Base-by-base conservation (phyloP, 1,284 basidiomycete genomes). In the Testicularia cyperi region DNA sequence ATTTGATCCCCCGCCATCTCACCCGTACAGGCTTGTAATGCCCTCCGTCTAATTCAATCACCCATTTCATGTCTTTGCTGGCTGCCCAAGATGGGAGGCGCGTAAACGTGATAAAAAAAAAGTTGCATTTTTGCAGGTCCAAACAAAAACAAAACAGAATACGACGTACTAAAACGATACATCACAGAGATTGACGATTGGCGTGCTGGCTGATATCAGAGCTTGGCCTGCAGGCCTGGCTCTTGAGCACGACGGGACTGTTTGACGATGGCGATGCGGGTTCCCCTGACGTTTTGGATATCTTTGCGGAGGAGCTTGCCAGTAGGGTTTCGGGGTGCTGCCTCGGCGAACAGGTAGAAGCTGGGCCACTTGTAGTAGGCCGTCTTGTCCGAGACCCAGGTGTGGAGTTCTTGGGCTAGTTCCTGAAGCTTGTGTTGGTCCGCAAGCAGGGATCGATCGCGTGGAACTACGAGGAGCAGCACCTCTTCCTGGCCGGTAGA, bases 341-440 rank as follows among this genome's bases (percentile, higher is more conserved):
- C 21, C 15, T 43, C 37, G 9, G 43, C 33, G 36, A 65, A 53
- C 3, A 62, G 47, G 33, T 65, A 65, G 27, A 31, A 29, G 23
- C 48, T 46, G 5, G 62, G 62, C 57, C 53, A 56, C 28, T 65
- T 65, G 62, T 65, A 65, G 44, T 62, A 61, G 5, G 58, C 58
- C 15, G 57, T 49, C 48, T 61, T 46, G 36, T 53, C 52, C 6
- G 35, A 28, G 0, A 65, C 56, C 57, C 62, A 65, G 2, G 42
- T 52, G 32, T 55, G 52, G 8, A 62, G 37, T 7, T 44, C 26
- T 8, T 34, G 12, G 6, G 52, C 54, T 23, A 61, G 20, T 21
- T 56, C 34, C 19, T 49, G 44, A 52, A 56, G 46, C 25, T 46
- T 29, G 13, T 34, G 18, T 27, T 49, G 35, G 5, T 62, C 15